Evolutionary conservation across 345 rosid species (phyloP).

Genomic region (Fremontodendron californicum): DNA sequence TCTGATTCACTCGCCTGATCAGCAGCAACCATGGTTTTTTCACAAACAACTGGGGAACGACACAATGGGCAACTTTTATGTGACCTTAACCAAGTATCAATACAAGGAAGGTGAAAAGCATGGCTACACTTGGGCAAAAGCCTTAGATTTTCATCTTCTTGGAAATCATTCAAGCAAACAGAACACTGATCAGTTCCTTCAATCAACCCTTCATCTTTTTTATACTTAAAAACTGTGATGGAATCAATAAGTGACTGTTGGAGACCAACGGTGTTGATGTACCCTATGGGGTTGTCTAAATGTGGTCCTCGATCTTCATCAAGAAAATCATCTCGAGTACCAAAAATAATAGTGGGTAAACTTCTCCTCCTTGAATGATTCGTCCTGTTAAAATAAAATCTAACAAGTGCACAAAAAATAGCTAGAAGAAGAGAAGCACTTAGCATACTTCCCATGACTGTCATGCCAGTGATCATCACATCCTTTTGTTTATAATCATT

Average conservation of each 20-base stretch:
- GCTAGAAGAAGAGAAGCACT: neutral
- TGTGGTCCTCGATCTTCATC: constrained; percentile 31
- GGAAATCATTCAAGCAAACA: constrained; percentile 67
- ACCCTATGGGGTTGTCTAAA: constrained; percentile 55
- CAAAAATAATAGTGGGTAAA: constrained; percentile 23
- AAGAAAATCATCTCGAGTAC: constrained; percentile 22
- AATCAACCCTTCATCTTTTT: constrained; percentile 41
- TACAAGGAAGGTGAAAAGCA: constrained; percentile 70
- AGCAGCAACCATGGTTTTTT: neutral
- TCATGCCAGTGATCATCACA: neutral
- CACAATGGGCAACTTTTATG: constrained; percentile 81
- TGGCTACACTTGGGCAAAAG: constrained; percentile 77
- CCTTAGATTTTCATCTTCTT: constrained; percentile 59
- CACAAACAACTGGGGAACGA: constrained; percentile 55
- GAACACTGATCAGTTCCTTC: constrained; percentile 83
- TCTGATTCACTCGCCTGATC: constrained; percentile 7
- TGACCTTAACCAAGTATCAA: constrained; percentile 75
- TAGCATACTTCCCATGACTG: neutral
- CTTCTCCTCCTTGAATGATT: constrained; percentile 16
- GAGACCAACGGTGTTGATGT: constrained; percentile 55
- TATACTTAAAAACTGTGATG: constrained; percentile 47
- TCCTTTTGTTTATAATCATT: neutral
- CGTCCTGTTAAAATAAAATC: neutral
- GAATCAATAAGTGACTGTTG: constrained; percentile 52
- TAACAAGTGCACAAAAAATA: neutral